Evolutionary conservation across 2,329 filamentous ascomycete species (phyloP), one percentile per base, ranked within the genome.

Genomic region (Hypoxylon rubiginosum): DNA sequence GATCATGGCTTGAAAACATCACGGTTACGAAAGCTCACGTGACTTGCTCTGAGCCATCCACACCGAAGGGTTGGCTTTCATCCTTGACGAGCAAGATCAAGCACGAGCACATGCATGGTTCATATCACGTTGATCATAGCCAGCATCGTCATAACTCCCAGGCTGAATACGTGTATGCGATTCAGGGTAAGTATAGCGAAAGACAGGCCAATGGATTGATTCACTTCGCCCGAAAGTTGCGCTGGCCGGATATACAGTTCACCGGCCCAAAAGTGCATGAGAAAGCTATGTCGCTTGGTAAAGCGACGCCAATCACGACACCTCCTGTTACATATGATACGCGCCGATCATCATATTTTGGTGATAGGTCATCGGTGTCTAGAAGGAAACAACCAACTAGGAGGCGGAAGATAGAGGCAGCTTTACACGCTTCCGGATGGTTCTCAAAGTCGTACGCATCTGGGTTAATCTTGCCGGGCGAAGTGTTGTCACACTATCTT

Each of bases 1-100:
- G 88, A 26, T 83, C 84, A 46, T 91, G 89, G 89, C 82, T 91
- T n/a, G 87, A 91, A 67, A 91, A 91, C 64, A 89, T 91, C 30
- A 83, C 84, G 8, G 80, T 91, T 24, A 82, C 84, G 55, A 85
- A 82, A 68, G 77, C 81, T 26, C 79, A 82, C 52, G 70, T 75
- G 15, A 70, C 57, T 73, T 55, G 79, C 71, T 66, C 79, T 75
- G 72, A 77, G 73, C 55, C 76, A 69, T 65, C 75, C 70, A 65
- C 68, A 61, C 75, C 74, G 72, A 73, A 75, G 51, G 77, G 84
- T 45, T 90, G 88, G 88, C 78, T 90, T 32, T 86, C 86, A 0
- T 83, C 84, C 0, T 75, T 90, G 26, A 88, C 86, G 3, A 86
- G 84, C 69, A 85, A 82, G 72, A 84, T 86, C 34, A 76, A 79